phyloP scores from a whole-genome alignment of 2,329 filamentous ascomycete genomes.

The Pestalotiopsis sp. region DNA sequence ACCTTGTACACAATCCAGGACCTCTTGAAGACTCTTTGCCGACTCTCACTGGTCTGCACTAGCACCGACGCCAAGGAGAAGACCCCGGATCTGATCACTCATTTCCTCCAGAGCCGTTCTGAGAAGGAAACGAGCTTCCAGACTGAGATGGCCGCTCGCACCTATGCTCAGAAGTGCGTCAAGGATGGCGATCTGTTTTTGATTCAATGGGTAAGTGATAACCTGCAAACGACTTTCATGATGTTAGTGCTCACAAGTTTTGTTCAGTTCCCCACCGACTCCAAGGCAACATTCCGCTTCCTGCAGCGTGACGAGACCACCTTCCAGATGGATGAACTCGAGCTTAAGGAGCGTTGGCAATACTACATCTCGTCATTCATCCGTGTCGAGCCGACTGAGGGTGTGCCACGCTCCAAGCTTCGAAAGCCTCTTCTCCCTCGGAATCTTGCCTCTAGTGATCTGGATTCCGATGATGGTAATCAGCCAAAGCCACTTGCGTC shows the following conservation, averaged over 20 bases:
- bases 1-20: constrained; percentile 92
- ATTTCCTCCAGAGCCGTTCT: constrained; percentile 81
- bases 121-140: constrained; percentile 87
- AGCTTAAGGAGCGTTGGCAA: constrained; percentile 82
- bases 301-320: constrained; percentile 71
- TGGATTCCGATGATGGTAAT: constrained; percentile 64
- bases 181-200: constrained; percentile 93
- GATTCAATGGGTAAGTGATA: constrained; percentile 78
- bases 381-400: constrained; percentile 85
- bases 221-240: background rate
- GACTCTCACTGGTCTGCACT: constrained; percentile 81
- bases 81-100: constrained; percentile 84
- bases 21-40: constrained; percentile 77
- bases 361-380: constrained; percentile 95
- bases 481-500: constrained; percentile 63
- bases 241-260: constrained; percentile 9
- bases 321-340: constrained; percentile 87
- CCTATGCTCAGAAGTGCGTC: constrained; percentile 88
- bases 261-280: constrained; percentile 63
- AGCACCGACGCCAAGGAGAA: constrained; percentile 89
- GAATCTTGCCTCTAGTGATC: constrained; percentile 66
- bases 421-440: constrained; percentile 71
- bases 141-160: constrained; percentile 85
- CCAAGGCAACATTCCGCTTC: constrained; percentile 73
- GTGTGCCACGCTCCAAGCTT: constrained; percentile 65